Base-by-base conservation (phyloP, 495 filamentous ascomycete genomes). In the Geoglossum glabrum region DNA sequence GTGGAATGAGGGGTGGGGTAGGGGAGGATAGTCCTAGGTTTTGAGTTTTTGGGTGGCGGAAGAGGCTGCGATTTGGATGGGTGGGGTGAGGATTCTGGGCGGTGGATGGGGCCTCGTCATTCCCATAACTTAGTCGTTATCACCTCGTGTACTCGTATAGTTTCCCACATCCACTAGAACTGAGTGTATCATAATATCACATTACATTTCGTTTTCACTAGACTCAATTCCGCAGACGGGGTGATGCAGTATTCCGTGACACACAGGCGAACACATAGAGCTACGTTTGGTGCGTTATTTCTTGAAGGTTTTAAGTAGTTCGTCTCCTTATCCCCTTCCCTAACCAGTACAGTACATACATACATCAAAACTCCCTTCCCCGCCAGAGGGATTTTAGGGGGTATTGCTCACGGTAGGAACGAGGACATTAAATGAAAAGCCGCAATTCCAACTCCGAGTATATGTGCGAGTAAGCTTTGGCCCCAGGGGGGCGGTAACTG, bases 1-100 rank as follows among this genome's bases (percentile, higher is more conserved):
- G 58, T 92, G 86, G 86, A 87, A 95, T 70, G 78, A 89, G 70
- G 76, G 67, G 9, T 84, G 82, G 82, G 82, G 67, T 68, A 64
- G 65, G 55, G 65, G 64, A 58, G 27, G 60, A 9, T 52, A 31
- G 17, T 2, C 7, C 5, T 52, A 21, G 19, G 23, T 50, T 11
- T 25, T n/a, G n/a, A n/a, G n/a, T n/a, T n/a, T n/a, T n/a, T n/a
- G n/a, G n/a, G n/a, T n/a, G n/a, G n/a, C n/a, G n/a, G n/a, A n/a
- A n/a, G n/a, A n/a, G n/a, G n/a, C n/a, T n/a, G n/a, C n/a, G n/a
- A 34, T 34, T 34, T 34, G 31, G 31, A 34, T 4, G 31, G 31
- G 31, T 11, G 4, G 31, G 31, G 31, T n/a, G n/a, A n/a, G n/a
- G n/a, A n/a, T n/a, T n/a, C n/a, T n/a, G n/a, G 31, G 31, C 11